These are phyloP conservation scores for Cairneyella variabilis DNA, from an alignment of 495 filamentous ascomycete genomes.

Conservation along the genomic window DNA sequence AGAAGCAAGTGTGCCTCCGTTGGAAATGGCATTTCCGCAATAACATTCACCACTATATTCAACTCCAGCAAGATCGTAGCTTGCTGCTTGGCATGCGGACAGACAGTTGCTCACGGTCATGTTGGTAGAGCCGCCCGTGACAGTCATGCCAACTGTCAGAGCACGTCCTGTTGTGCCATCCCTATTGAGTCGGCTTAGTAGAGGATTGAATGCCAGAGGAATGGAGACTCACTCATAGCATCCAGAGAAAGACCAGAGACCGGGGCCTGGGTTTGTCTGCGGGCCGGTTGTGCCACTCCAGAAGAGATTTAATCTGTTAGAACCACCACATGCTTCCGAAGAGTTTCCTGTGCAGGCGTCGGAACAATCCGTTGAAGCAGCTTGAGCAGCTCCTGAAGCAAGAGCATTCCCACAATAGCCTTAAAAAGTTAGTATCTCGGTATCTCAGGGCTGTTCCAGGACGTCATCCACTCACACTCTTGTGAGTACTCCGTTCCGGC, in stretches of 20 bases:
- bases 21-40: constrained; percentile 39
- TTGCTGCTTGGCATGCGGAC: constrained; percentile 35
- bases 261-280: constrained; percentile 6
- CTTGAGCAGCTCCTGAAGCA: neutral
- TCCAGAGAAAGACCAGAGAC: constrained; percentile 8
- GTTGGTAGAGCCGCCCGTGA: constrained; percentile 11
- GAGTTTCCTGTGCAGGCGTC: constrained; percentile 19
- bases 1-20: constrained; percentile 22
- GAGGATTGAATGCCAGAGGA: neutral
- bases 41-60: constrained; percentile 41
- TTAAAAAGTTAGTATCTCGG: too few species aligned
- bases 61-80: constrained; percentile 47
- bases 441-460: too few species aligned
- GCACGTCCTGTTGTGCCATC: constrained; percentile 17
- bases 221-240: constrained; percentile 33
- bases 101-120: constrained; percentile 38
- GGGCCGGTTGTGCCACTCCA: constrained; percentile 13
- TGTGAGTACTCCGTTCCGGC: constrained; percentile 37
- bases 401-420: constrained; percentile 10
- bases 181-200: neutral
- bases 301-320: constrained; percentile 30
- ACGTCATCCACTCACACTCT: constrained; percentile 13
- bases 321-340: constrained; percentile 24
- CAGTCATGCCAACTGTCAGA: constrained; percentile 6
- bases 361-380: neutral